These are phyloP conservation scores for Heterobasidion annosum DNA, from an alignment of 1,284 basidiomycete genomes.

Conservation along the genomic window DNA sequence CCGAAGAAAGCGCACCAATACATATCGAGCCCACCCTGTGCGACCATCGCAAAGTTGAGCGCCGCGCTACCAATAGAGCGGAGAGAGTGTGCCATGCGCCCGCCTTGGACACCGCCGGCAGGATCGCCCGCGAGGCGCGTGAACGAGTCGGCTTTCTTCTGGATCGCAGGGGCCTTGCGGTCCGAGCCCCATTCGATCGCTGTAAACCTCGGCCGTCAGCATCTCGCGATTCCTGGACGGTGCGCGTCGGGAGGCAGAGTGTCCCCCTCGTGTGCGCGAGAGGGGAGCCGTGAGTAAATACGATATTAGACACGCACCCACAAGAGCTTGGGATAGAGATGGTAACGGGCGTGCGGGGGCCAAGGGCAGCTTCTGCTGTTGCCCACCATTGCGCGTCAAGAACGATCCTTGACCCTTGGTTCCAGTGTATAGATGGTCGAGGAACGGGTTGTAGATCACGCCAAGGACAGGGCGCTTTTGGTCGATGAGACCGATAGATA, in stretches of 20 bases:
- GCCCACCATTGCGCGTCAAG: constrained; percentile 28
- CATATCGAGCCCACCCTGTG: constrained; percentile 76
- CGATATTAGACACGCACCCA: constrained; percentile 32
- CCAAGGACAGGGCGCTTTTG: constrained; percentile 77
- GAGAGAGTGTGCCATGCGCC: constrained; percentile 84
- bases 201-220: constrained; percentile 14
- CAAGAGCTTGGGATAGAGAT: constrained; percentile 73
- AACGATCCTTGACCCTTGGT: constrained; percentile 74
- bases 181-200: constrained; percentile 94
- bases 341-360: constrained; percentile 52
- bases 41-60: constrained; percentile 76
- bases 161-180: constrained; percentile 48
- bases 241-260: background rate
- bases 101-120: constrained; percentile 52
- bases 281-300: no score
- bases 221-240: background rate
- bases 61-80: constrained; percentile 83
- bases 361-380: constrained; percentile 9
- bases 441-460: constrained; percentile 13
- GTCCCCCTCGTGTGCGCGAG: no score
- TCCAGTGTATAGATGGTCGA: constrained; percentile 10
- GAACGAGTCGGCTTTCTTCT: constrained; percentile 67
- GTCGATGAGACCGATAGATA: constrained; percentile 88
- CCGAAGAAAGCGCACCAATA: constrained; percentile 52
- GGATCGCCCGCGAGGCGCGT: constrained; percentile 72